phyloP scores from a whole-genome alignment of 768 basidiomycete genomes.

The Rhizopogon salebrosus region DNA sequence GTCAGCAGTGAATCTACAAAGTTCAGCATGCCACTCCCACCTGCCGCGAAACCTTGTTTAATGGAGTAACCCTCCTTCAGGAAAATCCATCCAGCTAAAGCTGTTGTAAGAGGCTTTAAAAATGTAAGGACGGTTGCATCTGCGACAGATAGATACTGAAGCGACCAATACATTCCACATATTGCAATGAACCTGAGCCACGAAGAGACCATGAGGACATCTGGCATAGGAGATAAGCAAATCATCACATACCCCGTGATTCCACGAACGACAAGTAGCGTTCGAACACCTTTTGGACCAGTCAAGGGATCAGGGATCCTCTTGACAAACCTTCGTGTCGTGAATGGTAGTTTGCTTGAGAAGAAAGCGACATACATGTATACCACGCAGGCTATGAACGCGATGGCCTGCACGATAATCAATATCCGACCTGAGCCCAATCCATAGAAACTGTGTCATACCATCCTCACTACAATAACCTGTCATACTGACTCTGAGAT shows the following conservation, averaged over 20 bases:
- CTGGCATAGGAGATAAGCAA: neutral
- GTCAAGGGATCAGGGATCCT: conserved; percentile 52
- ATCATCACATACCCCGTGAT: conserved; percentile 46
- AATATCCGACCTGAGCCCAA: neutral
- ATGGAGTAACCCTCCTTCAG: conserved; percentile 56
- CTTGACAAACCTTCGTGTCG: conserved; percentile 27
- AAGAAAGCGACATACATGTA: conserved; percentile 39
- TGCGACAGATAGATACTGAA: conserved; percentile 71
- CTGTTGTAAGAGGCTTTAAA: conserved; percentile 62
- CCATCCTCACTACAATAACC: conserved; percentile 59
- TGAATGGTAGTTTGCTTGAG: neutral
- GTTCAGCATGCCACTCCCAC: conserved; percentile 21
- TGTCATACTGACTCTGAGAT: conserved; percentile 18
- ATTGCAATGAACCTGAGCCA: conserved; percentile 66
- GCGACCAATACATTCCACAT: conserved; percentile 62
- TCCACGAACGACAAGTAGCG: conserved; percentile 52
- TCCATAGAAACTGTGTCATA: conserved; percentile 16
- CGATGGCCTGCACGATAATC: conserved; percentile 40
- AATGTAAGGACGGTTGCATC: conserved; percentile 78
- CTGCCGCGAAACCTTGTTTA: conserved; percentile 51
- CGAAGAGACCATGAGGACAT: neutral
- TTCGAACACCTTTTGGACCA: conserved; percentile 66
- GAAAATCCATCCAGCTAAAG: conserved; percentile 55
- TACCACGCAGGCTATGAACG: conserved; percentile 43
- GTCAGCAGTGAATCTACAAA: neutral